Base-by-base conservation (phyloP, 2,329 filamentous ascomycete genomes). In the Aurifilum marmelostoma region DNA sequence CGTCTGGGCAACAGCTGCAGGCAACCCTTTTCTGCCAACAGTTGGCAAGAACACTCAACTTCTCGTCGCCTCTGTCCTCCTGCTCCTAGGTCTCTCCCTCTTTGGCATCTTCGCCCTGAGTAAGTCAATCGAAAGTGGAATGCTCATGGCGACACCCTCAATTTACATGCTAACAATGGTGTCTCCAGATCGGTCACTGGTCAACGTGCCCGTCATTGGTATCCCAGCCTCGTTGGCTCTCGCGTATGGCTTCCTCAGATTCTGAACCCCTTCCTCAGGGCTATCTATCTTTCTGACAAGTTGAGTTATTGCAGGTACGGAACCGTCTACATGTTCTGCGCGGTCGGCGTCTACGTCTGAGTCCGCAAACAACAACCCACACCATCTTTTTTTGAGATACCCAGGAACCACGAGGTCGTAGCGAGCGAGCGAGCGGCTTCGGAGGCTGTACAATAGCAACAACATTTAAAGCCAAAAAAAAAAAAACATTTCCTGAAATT, bases 251-350 rank as follows among this genome's bases (percentile, higher is more conserved):
- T 62, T 65, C 63, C 60, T 65, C 63, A 66, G 37, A 37, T n/a
- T n/a, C n/a, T n/a, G n/a, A n/a, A n/a, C n/a, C n/a, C n/a, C n/a
- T n/a, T n/a, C n/a, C n/a, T n/a, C n/a, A n/a, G n/a, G n/a, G n/a
- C n/a, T n/a, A n/a, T n/a, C n/a, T n/a, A n/a, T 50, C 37, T 47
- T 56, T 47, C 65, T 71, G 62, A 67, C 56, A 66, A 75, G 21
- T n/a, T 4, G 32, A 8, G 34, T 16, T n/a, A 27, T 37, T 32
- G 14, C 77, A 97, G 95, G 64, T 92, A 97, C 80, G 96, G 96
- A 75, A 91, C 95, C 64, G 94, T 99, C 60, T 97, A 96, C 83
- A 97, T 97, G 91, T 98, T 99, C 83, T 99, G 96, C 82, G 96
- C 94, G 71, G 96, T 96, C 79, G 96, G 96, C 79, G 96, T 99